These are phyloP conservation scores for Drechslera avenae DNA, from an alignment of 2,329 filamentous ascomycete genomes.

Conservation along the genomic window DNA sequence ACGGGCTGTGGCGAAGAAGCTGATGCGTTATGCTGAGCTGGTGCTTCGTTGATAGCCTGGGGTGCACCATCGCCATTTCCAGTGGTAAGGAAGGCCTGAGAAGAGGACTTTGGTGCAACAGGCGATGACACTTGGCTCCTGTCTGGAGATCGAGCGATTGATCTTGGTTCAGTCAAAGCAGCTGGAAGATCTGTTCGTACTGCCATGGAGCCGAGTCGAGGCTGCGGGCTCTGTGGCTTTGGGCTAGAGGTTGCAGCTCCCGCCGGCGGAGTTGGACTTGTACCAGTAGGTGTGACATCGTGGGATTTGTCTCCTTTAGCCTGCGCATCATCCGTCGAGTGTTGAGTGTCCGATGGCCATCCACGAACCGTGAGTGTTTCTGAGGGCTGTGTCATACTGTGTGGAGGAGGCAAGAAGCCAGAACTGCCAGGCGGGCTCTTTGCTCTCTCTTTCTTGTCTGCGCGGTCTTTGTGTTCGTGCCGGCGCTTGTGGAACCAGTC, in stretches of 20 bases:
- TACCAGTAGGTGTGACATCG: slow-evolving; percentile 28
- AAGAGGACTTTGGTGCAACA: slow-evolving; percentile 1
- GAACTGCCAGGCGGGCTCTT: slow-evolving; percentile 56
- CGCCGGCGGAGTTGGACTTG: slow-evolving; percentile 10
- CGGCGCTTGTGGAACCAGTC: slow-evolving; percentile 70
- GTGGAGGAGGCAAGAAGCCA: slow-evolving; percentile 24
- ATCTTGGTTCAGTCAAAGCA: slow-evolving; percentile 17
- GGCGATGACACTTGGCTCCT: slow-evolving; percentile 4
- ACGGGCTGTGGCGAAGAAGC: background rate
- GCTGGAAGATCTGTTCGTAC: slow-evolving; percentile 15
- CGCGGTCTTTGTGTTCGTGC: slow-evolving; percentile 61
- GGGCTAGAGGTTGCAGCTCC: background rate
- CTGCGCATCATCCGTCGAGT: slow-evolving; percentile 15
- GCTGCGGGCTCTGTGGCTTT: background rate
- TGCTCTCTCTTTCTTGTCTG: slow-evolving; percentile 59
- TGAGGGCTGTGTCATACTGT: slow-evolving; percentile 26
- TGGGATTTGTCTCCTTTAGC: slow-evolving; percentile 21
- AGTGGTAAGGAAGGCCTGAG: background rate
- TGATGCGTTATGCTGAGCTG: background rate
- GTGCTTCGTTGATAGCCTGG: background rate
- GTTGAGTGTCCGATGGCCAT: slow-evolving; percentile 35
- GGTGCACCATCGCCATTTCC: background rate
- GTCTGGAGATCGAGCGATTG: slow-evolving; percentile 17
- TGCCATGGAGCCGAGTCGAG: slow-evolving; percentile 1
- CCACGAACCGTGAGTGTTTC: slow-evolving; percentile 27